Evolutionary conservation across 1,139 yeast genomes (phyloP).

Genomic region (Arxiozyma slooffiae): DNA sequence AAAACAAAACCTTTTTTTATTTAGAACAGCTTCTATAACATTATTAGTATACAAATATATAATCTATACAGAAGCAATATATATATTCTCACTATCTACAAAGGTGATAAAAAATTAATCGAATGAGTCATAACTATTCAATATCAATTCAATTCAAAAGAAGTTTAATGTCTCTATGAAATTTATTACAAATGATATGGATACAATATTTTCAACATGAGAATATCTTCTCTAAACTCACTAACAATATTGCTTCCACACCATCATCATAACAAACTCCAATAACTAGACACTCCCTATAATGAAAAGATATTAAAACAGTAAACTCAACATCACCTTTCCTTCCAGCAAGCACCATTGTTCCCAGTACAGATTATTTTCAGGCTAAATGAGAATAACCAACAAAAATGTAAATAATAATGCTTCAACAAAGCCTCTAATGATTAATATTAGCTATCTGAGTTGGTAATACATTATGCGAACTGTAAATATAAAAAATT

Average conservation of each 20-base stretch:
- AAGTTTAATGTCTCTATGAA: background rate
- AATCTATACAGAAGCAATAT: slow-evolving; percentile 2
- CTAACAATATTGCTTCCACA: background rate
- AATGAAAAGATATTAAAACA: slow-evolving; percentile 1
- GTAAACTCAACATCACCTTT: background rate
- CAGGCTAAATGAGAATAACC: background rate
- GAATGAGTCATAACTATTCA: background rate
- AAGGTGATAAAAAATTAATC: background rate
- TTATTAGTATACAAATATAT: background rate
- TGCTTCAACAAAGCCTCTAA: slow-evolving; percentile 1
- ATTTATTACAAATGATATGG: background rate
- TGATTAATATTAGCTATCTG: background rate
- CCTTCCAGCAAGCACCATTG: background rate
- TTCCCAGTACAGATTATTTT: background rate
- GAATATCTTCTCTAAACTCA: background rate
- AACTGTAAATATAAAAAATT: background rate
- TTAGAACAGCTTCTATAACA: slow-evolving; percentile 1
- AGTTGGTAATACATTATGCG: slow-evolving; percentile 2
- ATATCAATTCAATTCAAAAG: slow-evolving; percentile 3
- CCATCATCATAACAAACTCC: background rate
- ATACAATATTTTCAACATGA: background rate
- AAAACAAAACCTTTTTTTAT: background rate
- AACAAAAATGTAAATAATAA: background rate
- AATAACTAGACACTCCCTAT: background rate
- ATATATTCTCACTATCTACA: background rate